Percentiles rank a stretch among this genome's conserved stretches.
Conservation (phyloP, 441 rosid genomes). For the Jatropha multifida region DNA sequence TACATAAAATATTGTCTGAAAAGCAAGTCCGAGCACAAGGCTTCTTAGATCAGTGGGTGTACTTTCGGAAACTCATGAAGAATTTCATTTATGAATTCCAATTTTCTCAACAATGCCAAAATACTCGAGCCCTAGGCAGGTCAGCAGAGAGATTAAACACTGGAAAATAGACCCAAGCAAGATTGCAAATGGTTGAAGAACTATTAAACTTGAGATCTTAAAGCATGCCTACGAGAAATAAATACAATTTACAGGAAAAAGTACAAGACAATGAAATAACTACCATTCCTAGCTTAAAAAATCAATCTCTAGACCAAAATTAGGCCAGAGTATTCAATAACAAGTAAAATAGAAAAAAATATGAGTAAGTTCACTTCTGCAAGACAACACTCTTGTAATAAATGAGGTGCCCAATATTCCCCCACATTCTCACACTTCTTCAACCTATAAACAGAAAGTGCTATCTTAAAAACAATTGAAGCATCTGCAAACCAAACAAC, state of each 20-base stretch:
- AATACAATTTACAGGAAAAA: neutral
- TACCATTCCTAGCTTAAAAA: neutral
- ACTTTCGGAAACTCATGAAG: too few species aligned
- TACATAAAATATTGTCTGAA: too few species aligned
- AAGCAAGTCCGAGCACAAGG: too few species aligned
- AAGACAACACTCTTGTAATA: neutral
- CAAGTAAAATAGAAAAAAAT: neutral
- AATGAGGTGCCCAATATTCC: neutral
- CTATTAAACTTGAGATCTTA: neutral
- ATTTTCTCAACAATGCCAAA: neutral
- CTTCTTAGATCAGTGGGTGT: too few species aligned
- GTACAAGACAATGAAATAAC: neutral
- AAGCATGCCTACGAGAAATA: neutral
- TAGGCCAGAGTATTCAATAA: neutral
- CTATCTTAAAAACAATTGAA: neutral
- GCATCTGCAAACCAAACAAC: neutral
- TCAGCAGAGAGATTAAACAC: neutral
- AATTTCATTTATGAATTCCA: too few species aligned
- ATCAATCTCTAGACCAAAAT: neutral
- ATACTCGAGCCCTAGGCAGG: neutral
- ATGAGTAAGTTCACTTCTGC: neutral
- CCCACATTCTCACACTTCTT: constrained; percentile 60
- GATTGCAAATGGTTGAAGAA: neutral
- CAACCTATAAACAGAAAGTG: constrained; percentile 47
- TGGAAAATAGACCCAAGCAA: neutral